Base-by-base conservation (phyloP, 305 asterid genomes). In the Solanum hybrid region DNA sequence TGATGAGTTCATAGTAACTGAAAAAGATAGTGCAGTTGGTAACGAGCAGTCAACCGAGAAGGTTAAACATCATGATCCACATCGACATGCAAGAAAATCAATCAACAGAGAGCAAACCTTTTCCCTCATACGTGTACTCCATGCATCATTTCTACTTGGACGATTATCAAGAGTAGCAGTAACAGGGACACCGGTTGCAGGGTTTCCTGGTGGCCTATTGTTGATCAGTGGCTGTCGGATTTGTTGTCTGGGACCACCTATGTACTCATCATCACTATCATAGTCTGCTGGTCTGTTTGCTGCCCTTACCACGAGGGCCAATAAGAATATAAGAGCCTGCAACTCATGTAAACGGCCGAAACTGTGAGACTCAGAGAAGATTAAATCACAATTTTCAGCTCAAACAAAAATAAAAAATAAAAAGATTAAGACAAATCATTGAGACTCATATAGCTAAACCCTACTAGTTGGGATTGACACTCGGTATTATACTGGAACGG, bases 61-160 rank as follows among this genome's bases (percentile, higher is more conserved):
- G 39, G 71, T 46, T 84, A 29, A 84, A 51, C 82, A 37, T 18
- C 12, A 89, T 29, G 28, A 69, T 42, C 77, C 22, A 37, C 11
- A 57, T 40, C 74, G 31, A 28, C 80, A 42, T 77, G 82, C 67
- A 87, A 89, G 78, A 81, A n/a, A 9, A 64, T 24, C 46, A 75
- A 14, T 89, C 74, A 81, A 35, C 46, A 42, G 81, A 80, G 34
- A 69, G 76, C 88, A 82, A 90, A 96, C 99, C 99, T 98, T 98
- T 92, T 98, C 99, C 93, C 98, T 94, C 99, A 98, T 98, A 42
- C 99, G 98, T 74, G 98, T 90, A 91, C 99, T 98, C 99, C 99
- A 98, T 87, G 99, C 99, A 91, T 98, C 99, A 57, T 89, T 97
- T 92, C 99, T 95, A 90, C 98, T 97, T 10, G 98, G 96, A 90